Evolutionary conservation across 139 green algal species (phyloP).

Genomic region (Gonium pectorale): DNA sequence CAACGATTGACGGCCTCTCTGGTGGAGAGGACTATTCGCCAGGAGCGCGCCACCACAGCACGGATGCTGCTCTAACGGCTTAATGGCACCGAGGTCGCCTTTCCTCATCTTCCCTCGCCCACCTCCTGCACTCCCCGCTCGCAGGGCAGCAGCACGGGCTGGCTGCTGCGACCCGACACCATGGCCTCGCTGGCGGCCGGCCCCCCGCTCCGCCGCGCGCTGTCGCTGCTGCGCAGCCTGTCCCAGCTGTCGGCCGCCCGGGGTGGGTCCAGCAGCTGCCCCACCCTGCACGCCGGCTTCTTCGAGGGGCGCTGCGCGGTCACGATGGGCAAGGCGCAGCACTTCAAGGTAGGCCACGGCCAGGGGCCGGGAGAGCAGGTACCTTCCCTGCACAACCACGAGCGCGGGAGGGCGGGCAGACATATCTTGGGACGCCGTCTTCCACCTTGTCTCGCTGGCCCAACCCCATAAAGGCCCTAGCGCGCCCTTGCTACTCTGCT

Average conservation of each 20-base stretch:
- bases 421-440: too few relatives aligned
- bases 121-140: background rate
- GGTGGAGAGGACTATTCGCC: background rate
- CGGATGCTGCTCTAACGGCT: background rate
- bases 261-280: background rate
- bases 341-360: constrained; percentile 22
- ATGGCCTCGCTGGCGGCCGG: background rate
- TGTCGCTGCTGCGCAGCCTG: background rate
- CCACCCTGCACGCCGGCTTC: background rate
- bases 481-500: background rate
- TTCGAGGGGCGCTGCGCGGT: constrained; percentile 20
- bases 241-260: background rate
- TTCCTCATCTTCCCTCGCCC: background rate
- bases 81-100: background rate
- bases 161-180: background rate
- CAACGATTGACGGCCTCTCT: background rate
- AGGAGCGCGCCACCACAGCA: background rate
- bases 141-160: constrained; percentile 17
- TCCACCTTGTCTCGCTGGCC: too few relatives aligned
- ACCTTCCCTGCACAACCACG: background rate
- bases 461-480: background rate
- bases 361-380: background rate
- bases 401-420: background rate
- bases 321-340: constrained; percentile 2
- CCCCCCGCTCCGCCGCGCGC: background rate